Evolutionary conservation across 163 green algal genomes (phyloP).

Genomic region (Scenedesmus sp.): DNA sequence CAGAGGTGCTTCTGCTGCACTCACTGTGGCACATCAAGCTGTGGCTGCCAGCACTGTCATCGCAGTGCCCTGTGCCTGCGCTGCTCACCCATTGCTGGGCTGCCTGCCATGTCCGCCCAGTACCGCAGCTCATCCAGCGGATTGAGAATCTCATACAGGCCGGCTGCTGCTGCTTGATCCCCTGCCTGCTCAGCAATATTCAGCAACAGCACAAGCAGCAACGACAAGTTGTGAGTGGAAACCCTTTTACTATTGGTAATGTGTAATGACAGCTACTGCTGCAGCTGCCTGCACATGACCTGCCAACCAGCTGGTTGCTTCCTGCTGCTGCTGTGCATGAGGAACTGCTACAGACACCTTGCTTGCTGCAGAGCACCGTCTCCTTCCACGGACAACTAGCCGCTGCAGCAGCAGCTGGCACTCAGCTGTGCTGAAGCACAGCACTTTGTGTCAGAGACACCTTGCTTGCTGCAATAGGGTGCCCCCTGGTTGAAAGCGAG

Average conservation of each 20-base stretch:
- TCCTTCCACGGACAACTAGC: too few relatives aligned
- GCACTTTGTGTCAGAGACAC: too few relatives aligned
- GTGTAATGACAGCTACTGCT: too few relatives aligned
- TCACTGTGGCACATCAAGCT: not conserved
- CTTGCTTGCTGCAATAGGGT: too few relatives aligned
- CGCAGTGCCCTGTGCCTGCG: not conserved
- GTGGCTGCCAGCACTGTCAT: not conserved
- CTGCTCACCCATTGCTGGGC: constrained; percentile 23
- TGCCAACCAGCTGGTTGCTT: not conserved
- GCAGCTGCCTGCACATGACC: not conserved
- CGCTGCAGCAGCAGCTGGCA: too few relatives aligned
- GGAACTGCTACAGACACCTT: too few relatives aligned
- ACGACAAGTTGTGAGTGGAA: too few relatives aligned
- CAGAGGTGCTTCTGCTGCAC: not conserved
- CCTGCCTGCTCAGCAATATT: constrained; percentile 61
- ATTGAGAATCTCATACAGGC: constrained; percentile 66
- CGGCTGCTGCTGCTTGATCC: constrained; percentile 40
- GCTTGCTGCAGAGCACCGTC: too few relatives aligned
- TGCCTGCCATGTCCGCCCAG: constrained; percentile 62
- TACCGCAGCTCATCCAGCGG: constrained; percentile 77
- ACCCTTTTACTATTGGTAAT: too few relatives aligned
- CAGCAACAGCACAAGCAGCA: constrained; percentile 9
- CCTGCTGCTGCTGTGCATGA: not conserved
- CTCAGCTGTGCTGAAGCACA: too few relatives aligned
- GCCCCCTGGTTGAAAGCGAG: too few relatives aligned